These are phyloP conservation scores for Uromyces viciae-fabae DNA, from an alignment of 1,284 basidiomycete genomes.

Conservation along the genomic window DNA sequence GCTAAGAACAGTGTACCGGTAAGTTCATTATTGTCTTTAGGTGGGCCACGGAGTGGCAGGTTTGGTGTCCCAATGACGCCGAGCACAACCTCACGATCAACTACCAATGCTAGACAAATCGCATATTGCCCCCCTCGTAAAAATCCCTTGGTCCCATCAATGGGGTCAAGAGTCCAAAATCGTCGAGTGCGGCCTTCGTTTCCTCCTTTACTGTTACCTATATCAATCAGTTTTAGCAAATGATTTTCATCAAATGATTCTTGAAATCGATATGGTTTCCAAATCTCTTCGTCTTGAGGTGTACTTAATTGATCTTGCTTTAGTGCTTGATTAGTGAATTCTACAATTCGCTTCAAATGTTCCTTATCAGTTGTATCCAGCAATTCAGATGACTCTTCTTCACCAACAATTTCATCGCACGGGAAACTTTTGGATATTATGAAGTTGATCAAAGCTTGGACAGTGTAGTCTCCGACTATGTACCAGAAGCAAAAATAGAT, in stretches of 20 bases:
- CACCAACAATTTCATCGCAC: conserved; percentile 82
- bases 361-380: background rate
- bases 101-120: conserved; percentile 85
- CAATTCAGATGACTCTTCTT: conserved; percentile 85
- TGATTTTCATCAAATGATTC: background rate
- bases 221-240: conserved; percentile 25
- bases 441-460: conserved; percentile 77
- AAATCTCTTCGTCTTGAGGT: conserved; percentile 10
- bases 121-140: conserved; percentile 94
- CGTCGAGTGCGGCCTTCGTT: conserved; percentile 57
- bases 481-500: background rate
- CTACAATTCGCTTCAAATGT: conserved; percentile 16
- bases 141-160: conserved; percentile 92
- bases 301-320: background rate
- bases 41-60: conserved; percentile 60
- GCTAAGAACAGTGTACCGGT: conserved; percentile 80
- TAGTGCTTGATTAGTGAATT: conserved; percentile 31
- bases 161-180: conserved; percentile 84
- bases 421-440: conserved; percentile 74
- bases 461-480: conserved; percentile 81
- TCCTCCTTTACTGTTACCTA: background rate
- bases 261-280: background rate
- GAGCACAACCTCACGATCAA: conserved; percentile 76
- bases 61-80: conserved; percentile 96
- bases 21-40: conserved; percentile 60